A percentile compares a stretch with the other conserved stretches of the same genome.
Conservation (phyloP, 225 moss, liverwort and hornwort species). For the Antitrichia curtipendula region DNA sequence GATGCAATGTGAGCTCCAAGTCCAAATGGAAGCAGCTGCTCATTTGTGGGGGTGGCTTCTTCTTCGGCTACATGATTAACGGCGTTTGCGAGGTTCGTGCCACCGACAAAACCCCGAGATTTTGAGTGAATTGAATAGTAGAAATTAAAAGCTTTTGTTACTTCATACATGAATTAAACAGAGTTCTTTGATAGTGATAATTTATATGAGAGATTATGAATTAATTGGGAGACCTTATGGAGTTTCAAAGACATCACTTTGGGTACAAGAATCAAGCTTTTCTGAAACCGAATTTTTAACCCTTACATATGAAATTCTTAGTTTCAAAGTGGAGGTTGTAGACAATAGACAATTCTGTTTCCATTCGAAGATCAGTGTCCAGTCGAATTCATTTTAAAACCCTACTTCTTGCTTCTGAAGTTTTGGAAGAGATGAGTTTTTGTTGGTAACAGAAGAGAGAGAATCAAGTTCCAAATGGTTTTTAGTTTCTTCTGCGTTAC, state of each 20-base stretch:
- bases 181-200: neutral
- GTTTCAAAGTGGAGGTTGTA: neutral
- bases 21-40: slow-evolving; percentile 81
- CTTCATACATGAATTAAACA: neutral
- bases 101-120: neutral
- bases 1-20: slow-evolving; percentile 62
- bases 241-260: neutral
- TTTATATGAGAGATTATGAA: no score
- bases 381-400: neutral
- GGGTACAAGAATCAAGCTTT: neutral
- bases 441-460: no score
- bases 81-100: slow-evolving; percentile 75
- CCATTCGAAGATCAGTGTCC: neutral
- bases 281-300: neutral
- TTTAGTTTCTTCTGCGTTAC: neutral
- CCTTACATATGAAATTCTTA: neutral
- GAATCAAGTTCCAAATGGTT: neutral
- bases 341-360: neutral
- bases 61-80: slow-evolving; percentile 88
- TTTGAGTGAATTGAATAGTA: neutral
- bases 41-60: slow-evolving; percentile 77
- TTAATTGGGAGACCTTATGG: neutral
- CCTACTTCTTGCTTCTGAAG: no score
- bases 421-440: no score
- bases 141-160: neutral